These are phyloP conservation scores for Polytolypa hystricis DNA, from an alignment of 2,329 filamentous ascomycete species.

Conservation along the genomic window DNA sequence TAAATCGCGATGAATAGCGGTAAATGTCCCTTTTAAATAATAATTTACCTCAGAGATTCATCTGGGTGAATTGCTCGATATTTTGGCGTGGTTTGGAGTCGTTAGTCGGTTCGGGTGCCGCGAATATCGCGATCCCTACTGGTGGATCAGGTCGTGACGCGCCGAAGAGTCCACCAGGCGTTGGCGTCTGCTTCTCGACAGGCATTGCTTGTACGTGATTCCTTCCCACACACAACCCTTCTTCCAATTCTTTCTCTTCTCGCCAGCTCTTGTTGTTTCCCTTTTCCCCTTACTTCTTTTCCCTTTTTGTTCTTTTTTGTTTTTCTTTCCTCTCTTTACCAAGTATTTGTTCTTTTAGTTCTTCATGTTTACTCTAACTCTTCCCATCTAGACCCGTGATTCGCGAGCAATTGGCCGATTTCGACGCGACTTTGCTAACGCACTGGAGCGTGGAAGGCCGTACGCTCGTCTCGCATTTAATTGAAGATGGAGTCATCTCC, in stretches of 20 bases:
- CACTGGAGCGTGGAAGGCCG: neutral
- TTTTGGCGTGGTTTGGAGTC: no score
- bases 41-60: no score
- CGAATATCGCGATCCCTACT: constrained; percentile 3
- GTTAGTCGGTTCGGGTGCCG: neutral
- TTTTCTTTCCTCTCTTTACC: neutral
- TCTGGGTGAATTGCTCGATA: no score
- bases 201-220: neutral
- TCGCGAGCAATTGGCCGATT: constrained; percentile 3
- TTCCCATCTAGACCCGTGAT: neutral
- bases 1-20: no score
- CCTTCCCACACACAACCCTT: constrained; percentile 1
- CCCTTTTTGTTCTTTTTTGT: constrained; percentile 2
- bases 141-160: constrained; percentile 6
- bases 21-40: no score
- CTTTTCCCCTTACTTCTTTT: neutral
- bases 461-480: constrained; percentile 8
- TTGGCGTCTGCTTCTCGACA: constrained; percentile 2
- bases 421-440: constrained; percentile 5
- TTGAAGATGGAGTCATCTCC: constrained; percentile 32
- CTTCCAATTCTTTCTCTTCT: neutral
- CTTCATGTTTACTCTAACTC: neutral
- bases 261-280: neutral
- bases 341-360: neutral
- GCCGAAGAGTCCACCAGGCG: constrained; percentile 3